Base-by-base conservation (phyloP, 495 filamentous ascomycete genomes). In the Physcia stellaris region DNA sequence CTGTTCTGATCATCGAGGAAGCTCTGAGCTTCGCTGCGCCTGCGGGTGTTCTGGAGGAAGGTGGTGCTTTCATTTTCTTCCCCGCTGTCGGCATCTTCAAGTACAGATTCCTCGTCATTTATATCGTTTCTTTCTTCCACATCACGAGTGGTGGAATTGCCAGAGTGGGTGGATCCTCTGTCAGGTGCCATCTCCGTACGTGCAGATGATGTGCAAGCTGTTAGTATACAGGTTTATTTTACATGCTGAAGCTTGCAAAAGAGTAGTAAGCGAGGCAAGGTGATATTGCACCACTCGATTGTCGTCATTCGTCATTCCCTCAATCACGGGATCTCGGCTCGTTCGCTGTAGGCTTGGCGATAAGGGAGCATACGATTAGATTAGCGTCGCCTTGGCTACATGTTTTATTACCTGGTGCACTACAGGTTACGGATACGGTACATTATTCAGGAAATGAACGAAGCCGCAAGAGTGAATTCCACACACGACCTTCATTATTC, bases 161-260 rank as follows among this genome's bases (percentile, higher is more conserved):
- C 36, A 31, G 43, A 22, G 32, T 32, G 21, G 23, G 43, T 30
- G 17, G 35, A 32, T n/a, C 60, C 53, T 56, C 57, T 53, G 26
- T 57, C 58, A 19, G 55, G 55, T 24, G 58, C 55, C 60, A 63
- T 63, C n/a, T n/a, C n/a, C n/a, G n/a, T n/a, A n/a, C n/a, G n/a
- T n/a, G n/a, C n/a, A n/a, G n/a, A n/a, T n/a, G n/a, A n/a, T n/a
- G n/a, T n/a, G n/a, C n/a, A n/a, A n/a, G n/a, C n/a, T n/a, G n/a
- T n/a, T n/a, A n/a, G n/a, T n/a, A n/a, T n/a, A n/a, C n/a, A n/a
- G n/a, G n/a, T n/a, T n/a, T n/a, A n/a, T n/a, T n/a, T n/a, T n/a
- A n/a, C n/a, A n/a, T n/a, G n/a, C n/a, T n/a, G 11, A 20, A 7
- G 26, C 26, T 28, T 9, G 26, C 26, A 7, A 7, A 7, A 28